Evolutionary conservation across 164 flowering plant genomes (phyloP), one percentile per base, ranked within the genome.

Genomic region (Vitis amurensis): DNA sequence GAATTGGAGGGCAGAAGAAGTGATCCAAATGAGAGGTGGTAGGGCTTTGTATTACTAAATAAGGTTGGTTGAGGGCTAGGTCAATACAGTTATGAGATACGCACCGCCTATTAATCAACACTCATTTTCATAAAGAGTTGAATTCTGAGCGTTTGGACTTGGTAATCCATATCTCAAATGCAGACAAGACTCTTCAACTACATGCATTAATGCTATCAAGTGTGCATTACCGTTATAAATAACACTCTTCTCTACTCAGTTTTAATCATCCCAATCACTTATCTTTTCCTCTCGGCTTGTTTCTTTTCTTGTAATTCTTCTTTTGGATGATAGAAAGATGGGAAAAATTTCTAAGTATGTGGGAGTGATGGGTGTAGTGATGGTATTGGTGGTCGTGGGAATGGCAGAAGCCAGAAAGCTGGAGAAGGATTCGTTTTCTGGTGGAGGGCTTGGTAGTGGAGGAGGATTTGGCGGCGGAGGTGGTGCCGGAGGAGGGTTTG

Each of bases 351-450:
- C 16, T 55, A 63, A 51, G 63, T 11, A 27, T 70, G 69, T 37
- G 9, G 70, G 50, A 11, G 27, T 64, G 16, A 9, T 65, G 47
- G 71, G 31, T 66, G 68, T 75, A 60, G 6, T 73, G 57, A 15
- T 59, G 13, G 73, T 71, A 55, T 50, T 79, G 31, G 82, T 73
- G 31, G 27, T 23, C 27, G 23, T 79, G 4, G 77, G 64, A 9
- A 8, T 76, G 9, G 72, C 57, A 16, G 71, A 79, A 15, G 71
- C 73, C 11, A 51, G 79, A 17, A 76, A 60, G 56, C 31, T 79
- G 11, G 70, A 76, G 68, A 52, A 79, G 55, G 71, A 76, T 15
- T 29, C 60, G 7, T 11, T 75, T 11, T 12, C 47, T 53, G 62
- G 48, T 31, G 66, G 64, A 9, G 68, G 68, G 2, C 63, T 68